Evolutionary conservation across 2,329 filamentous ascomycete species (phyloP).

Genomic region (Tolypocladium inflatum): DNA sequence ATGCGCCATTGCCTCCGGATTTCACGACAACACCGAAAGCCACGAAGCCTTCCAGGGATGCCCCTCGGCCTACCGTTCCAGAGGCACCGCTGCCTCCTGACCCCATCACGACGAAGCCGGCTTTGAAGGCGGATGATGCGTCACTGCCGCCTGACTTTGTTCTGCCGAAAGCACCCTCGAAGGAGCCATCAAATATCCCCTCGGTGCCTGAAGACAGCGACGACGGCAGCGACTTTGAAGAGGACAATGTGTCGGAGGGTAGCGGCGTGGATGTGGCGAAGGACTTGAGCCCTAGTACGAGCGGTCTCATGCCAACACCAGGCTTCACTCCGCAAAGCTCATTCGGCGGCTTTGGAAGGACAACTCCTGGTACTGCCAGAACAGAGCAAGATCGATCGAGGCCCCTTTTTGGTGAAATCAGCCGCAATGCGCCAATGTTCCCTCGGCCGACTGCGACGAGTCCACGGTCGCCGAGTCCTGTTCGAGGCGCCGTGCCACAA

Average conservation of each 20-base stretch:
- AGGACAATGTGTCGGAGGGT: constrained; percentile 42
- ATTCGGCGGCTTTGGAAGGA: constrained; percentile 40
- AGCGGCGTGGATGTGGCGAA: constrained; percentile 58
- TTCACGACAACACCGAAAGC: constrained; percentile 12
- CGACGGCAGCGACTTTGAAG: constrained; percentile 27
- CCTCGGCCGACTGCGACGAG: constrained; percentile 44
- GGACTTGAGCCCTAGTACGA: constrained; percentile 46
- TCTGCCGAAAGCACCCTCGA: constrained; percentile 18
- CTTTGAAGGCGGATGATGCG: constrained; percentile 23
- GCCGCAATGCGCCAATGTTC: constrained; percentile 41
- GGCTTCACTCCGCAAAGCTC: constrained; percentile 49
- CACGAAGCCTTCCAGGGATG: constrained; percentile 4
- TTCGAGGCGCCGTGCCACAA: constrained; percentile 48
- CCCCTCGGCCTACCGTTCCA: constrained; percentile 12
- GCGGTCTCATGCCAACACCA: constrained; percentile 34
- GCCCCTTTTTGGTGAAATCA: constrained; percentile 47
- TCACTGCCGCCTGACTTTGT: constrained; percentile 30
- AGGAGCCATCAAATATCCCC: constrained; percentile 21
- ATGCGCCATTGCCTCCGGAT: constrained; percentile 36
- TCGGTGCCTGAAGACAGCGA: constrained; percentile 31
- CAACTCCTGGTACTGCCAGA: constrained; percentile 17
- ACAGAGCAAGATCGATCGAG: constrained; percentile 33
- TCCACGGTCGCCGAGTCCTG: constrained; percentile 64
- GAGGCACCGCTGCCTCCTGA: constrained; percentile 35
- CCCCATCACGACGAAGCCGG: constrained; percentile 16